phyloP scores from a whole-genome alignment of 2,329 filamentous ascomycete species.

The Penicillium sp. region DNA sequence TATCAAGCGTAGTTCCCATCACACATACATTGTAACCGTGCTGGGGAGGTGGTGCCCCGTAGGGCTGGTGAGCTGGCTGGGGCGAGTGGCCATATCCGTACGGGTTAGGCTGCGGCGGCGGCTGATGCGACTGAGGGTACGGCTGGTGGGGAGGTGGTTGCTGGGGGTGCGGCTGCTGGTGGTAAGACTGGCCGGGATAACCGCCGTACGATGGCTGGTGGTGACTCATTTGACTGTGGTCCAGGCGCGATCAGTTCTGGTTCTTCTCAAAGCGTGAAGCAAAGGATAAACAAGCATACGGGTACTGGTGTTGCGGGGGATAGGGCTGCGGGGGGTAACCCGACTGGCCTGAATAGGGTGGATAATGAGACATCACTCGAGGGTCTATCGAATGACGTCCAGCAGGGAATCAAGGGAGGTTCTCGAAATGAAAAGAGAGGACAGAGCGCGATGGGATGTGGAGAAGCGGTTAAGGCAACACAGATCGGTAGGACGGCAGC shows the following conservation, averaged over 20 bases:
- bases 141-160: conserved; percentile 44
- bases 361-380: conserved; percentile 60
- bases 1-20: neutral
- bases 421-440: conserved; percentile 8
- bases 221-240: conserved; percentile 33
- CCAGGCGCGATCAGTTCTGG: conserved; percentile 7
- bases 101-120: conserved; percentile 34
- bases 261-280: conserved; percentile 1
- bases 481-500: conserved; percentile 20
- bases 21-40: conserved; percentile 39
- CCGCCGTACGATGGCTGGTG: conserved; percentile 37
- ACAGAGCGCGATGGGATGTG: conserved; percentile 17
- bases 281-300: conserved; percentile 32
- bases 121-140: conserved; percentile 27
- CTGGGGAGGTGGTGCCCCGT: conserved; percentile 30
- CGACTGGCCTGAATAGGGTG: conserved; percentile 55
- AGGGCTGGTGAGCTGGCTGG: conserved; percentile 31
- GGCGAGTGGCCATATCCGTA: conserved; percentile 49
- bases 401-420: conserved; percentile 10
- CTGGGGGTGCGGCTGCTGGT: conserved; percentile 44
- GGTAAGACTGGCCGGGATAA: conserved; percentile 38
- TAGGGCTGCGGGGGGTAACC: conserved; percentile 53
- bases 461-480: conserved; percentile 21
- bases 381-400: neutral
- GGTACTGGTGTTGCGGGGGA: conserved; percentile 40